Percentiles rank a stretch among this genome's conserved stretches.
Conservation (phyloP, 2,329 filamentous ascomycete genomes). For the Ophiostoma tasmaniense region DNA sequence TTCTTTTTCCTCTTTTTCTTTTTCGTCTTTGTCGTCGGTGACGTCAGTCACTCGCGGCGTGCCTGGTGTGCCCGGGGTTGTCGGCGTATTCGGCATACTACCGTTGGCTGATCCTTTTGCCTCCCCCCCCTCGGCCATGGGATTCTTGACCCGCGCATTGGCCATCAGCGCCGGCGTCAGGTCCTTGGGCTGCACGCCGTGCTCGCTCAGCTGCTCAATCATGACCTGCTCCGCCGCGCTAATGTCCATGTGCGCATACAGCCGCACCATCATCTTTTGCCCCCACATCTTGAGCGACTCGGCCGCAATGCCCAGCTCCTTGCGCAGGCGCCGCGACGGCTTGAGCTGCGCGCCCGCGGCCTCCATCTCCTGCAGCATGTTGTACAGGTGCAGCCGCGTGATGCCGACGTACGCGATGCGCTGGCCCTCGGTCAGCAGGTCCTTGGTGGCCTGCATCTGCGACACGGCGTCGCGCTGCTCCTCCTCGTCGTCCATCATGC, state of each 20-base stretch:
- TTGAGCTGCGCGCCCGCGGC: slow-evolving; percentile 36
- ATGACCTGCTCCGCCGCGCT: slow-evolving; percentile 86
- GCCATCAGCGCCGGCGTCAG: slow-evolving; percentile 80
- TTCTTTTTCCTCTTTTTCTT: not conserved
- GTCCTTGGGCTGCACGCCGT: slow-evolving; percentile 79
- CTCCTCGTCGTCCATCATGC: slow-evolving; percentile 60
- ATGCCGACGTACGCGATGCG: slow-evolving; percentile 93
- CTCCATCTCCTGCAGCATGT: slow-evolving; percentile 64
- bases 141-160: slow-evolving; percentile 88
- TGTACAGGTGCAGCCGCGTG: slow-evolving; percentile 69
- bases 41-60: slow-evolving; percentile 9
- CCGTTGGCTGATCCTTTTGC: slow-evolving; percentile 6
- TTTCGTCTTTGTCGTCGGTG: not conserved
- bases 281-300: slow-evolving; percentile 92
- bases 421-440: slow-evolving; percentile 89
- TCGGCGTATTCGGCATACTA: not conserved
- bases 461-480: slow-evolving; percentile 76
- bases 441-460: slow-evolving; percentile 93
- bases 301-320: slow-evolving; percentile 56
- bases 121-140: slow-evolving; percentile 53
- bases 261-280: slow-evolving; percentile 93
- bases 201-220: slow-evolving; percentile 93
- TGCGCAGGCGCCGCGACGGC: slow-evolving; percentile 55
- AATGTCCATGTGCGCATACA: slow-evolving; percentile 97
- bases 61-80: not conserved